Percentiles rank a stretch among this genome's conserved stretches.
phyloP scores from a whole-genome alignment of 148 eudicot genomes.

The Chenopodium formosanum region DNA sequence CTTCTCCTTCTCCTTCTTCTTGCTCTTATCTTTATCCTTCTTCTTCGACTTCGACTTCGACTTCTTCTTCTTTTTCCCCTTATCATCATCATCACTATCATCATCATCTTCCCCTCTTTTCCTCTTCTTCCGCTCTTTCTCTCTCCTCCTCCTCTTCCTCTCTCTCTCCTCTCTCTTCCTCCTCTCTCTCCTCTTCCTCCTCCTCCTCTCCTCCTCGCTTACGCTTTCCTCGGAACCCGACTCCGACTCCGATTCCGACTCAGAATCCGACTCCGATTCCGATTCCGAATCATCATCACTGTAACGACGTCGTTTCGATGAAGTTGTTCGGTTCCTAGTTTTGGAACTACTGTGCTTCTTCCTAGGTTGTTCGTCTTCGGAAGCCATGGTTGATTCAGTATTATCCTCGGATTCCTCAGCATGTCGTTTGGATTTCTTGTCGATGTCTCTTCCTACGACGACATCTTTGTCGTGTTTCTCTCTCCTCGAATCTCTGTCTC shows the following conservation, averaged over 20 bases:
- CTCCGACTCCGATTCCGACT: conserved; percentile 28
- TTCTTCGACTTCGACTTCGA: conserved; percentile 43
- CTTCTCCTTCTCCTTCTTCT: conserved; percentile 53
- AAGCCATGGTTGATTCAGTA: conserved; percentile 25
- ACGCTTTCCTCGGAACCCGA: conserved; percentile 32
- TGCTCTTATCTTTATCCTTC: conserved; percentile 36
- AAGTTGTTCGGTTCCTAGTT: conserved; percentile 32
- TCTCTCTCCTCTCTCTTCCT: not conserved
- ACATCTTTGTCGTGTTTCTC: conserved; percentile 15
- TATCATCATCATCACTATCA: conserved; percentile 16
- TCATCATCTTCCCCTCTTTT: conserved; percentile 24
- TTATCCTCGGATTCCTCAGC: conserved; percentile 29
- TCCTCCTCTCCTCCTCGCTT: conserved; percentile 12
- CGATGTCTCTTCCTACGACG: not conserved
- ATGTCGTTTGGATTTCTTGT: conserved; percentile 34
- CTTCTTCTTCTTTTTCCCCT: conserved; percentile 31
- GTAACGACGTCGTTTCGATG: conserved; percentile 28
- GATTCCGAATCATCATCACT: conserved; percentile 38
- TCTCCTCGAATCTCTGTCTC: conserved; percentile 23
- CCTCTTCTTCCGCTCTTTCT: conserved; percentile 20
- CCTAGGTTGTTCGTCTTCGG: conserved; percentile 31
- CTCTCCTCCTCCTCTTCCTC: conserved; percentile 12
- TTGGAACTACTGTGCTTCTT: conserved; percentile 25
- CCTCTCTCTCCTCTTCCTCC: conserved; percentile 4
- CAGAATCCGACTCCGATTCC: conserved; percentile 27